A percentile compares a stretch with the other conserved stretches of the same genome.
Evolutionary conservation across 495 filamentous ascomycete genomes (phyloP).

Genomic region (Aspergillus mulundensis): DNA sequence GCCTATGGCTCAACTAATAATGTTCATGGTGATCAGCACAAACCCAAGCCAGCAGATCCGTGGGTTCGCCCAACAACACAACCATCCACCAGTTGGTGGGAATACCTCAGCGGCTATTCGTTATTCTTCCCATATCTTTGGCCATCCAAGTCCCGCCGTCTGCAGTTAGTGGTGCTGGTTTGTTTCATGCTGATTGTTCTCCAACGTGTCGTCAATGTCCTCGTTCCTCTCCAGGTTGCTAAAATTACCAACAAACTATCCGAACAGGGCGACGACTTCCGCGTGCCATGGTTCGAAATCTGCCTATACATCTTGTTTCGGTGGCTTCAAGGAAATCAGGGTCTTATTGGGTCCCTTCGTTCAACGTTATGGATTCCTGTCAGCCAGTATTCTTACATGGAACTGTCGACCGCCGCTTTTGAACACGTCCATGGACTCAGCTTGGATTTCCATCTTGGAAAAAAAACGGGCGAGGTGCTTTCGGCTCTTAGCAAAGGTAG

Average conservation of each 20-base stretch:
- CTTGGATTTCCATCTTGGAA: conserved; percentile 93
- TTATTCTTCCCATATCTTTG: conserved; percentile 93
- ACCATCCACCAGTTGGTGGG: conserved; percentile 75
- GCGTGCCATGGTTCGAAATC: conserved; percentile 66
- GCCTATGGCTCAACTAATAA: conserved; percentile 50
- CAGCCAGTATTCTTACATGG: conserved; percentile 92
- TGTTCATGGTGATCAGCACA: conserved; percentile 28
- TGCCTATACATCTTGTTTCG: conserved; percentile 75
- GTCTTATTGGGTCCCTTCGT: conserved; percentile 75
- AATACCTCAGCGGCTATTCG: conserved; percentile 83
- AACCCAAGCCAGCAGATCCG: conserved; percentile 39
- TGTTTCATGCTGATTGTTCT: conserved; percentile 74
- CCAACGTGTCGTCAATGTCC: conserved; percentile 74
- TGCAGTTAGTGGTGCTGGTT: conserved; percentile 72
- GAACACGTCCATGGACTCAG: conserved; percentile 95
- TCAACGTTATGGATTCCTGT: conserved; percentile 92
- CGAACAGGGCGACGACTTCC: conserved; percentile 38
- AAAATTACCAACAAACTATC: conserved; percentile 65
- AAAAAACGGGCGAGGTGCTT: conserved; percentile 93
- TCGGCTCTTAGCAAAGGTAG: conserved; percentile 93
- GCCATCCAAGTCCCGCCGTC: conserved; percentile 68
- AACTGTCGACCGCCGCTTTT: conserved; percentile 89
- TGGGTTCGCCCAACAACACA: conserved; percentile 66
- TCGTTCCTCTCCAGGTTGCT: conserved; percentile 74
- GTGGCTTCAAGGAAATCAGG: conserved; percentile 83